Evolutionary conservation across 371 early-diverging fungal species (phyloP).

Genomic region (Mucor irregularis): DNA sequence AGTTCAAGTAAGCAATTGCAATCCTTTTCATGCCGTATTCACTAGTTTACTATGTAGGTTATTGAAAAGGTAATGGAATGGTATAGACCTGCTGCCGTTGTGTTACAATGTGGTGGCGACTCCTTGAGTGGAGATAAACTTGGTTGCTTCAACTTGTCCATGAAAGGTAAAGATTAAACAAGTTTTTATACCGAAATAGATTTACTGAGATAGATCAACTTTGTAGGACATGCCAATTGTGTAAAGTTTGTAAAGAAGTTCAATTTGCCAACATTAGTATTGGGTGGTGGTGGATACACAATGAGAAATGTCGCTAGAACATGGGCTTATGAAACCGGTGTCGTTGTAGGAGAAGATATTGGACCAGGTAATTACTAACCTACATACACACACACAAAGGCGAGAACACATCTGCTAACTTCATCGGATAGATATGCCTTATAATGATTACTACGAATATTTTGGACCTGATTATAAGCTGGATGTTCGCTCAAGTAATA

Average conservation of each 20-base stretch:
- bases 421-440: background rate
- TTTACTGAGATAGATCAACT: no score
- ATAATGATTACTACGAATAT: slow-evolving; percentile 85
- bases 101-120: slow-evolving; percentile 99
- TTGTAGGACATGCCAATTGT: slow-evolving; percentile 74
- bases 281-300: slow-evolving; percentile 99
- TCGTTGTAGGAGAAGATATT: slow-evolving; percentile 69
- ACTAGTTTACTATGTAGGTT: slow-evolving; percentile 53
- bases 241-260: slow-evolving; percentile 88
- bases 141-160: slow-evolving; percentile 98
- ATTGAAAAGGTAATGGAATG: slow-evolving; percentile 91
- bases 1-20: background rate
- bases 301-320: slow-evolving; percentile 94
- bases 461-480: slow-evolving; percentile 86
- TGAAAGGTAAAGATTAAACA: slow-evolving; percentile 60
- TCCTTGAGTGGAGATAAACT: slow-evolving; percentile 98
- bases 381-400: background rate
- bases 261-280: slow-evolving; percentile 83
- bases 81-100: slow-evolving; percentile 95
- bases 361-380: slow-evolving; percentile 20
- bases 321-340: slow-evolving; percentile 96
- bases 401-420: no score
- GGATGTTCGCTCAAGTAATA: slow-evolving; percentile 84
- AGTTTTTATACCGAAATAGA: background rate
- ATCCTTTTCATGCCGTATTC: no score